phyloP scores from a whole-genome alignment of 2,329 filamentous ascomycete species.

The Mycosphaerella arachidis region DNA sequence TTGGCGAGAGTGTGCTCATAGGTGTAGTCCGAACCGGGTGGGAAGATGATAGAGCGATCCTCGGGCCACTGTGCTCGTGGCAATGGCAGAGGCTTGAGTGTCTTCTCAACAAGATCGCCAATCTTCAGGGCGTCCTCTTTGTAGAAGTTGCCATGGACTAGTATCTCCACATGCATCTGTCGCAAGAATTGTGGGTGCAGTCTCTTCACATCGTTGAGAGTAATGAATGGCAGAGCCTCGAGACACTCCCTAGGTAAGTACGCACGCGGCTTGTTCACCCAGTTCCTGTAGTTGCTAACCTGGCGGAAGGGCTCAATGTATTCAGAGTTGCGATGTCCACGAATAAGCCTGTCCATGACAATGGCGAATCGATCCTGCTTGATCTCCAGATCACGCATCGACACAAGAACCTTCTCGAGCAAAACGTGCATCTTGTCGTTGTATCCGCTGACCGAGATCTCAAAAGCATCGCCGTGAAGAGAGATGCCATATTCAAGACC shows the following conservation, averaged over 20 bases:
- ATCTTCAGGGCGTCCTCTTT: constrained; percentile 87
- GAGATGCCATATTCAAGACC: constrained; percentile 79
- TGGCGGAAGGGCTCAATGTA: constrained; percentile 86
- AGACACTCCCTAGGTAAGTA: constrained; percentile 77
- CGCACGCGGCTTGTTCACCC: constrained; percentile 70
- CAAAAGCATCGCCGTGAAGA: constrained; percentile 67
- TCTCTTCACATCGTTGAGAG: constrained; percentile 65
- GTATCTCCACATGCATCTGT: constrained; percentile 81
- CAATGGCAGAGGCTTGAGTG: constrained; percentile 67
- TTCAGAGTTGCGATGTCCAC: constrained; percentile 79
- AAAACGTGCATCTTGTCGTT: constrained; percentile 94
- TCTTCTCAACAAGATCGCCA: constrained; percentile 75
- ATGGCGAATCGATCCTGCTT: constrained; percentile 86
- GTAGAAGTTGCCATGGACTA: constrained; percentile 88
- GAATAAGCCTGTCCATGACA: constrained; percentile 75
- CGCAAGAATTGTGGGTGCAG: constrained; percentile 78
- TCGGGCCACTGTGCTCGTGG: constrained; percentile 77
- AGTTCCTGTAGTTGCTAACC: constrained; percentile 75
- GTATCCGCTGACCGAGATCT: constrained; percentile 79
- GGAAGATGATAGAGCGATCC: constrained; percentile 69
- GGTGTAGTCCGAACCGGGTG: constrained; percentile 74
- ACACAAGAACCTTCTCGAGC: constrained; percentile 79
- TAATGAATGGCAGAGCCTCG: constrained; percentile 69
- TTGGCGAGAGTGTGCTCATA: constrained; percentile 79
- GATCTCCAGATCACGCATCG: constrained; percentile 78